These are phyloP conservation scores for Cystoderma amianthinum DNA, from an alignment of 768 basidiomycete genomes.

Conservation along the genomic window DNA sequence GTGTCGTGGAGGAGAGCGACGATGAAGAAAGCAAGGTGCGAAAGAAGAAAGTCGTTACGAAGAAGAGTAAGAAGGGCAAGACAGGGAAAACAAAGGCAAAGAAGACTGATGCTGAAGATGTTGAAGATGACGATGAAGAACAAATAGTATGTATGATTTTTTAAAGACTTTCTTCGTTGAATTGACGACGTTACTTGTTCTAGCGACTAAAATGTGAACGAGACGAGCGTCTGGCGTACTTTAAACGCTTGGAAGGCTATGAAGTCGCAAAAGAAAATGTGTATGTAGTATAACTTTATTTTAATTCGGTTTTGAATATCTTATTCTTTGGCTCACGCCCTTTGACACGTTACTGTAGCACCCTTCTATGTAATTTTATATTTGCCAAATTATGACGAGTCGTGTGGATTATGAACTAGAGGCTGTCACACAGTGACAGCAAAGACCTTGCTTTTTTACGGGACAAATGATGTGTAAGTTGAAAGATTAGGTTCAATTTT, in stretches of 20 bases:
- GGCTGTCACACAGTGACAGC: no score
- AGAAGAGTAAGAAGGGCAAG: constrained; percentile 1
- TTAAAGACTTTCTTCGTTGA: neutral
- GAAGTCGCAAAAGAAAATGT: constrained; percentile 52
- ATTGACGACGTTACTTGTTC: neutral
- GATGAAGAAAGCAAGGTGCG: neutral
- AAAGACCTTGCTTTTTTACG: no score
- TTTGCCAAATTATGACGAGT: no score
- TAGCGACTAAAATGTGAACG: constrained; percentile 20
- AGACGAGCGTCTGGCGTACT: constrained; percentile 46
- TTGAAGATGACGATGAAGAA: neutral
- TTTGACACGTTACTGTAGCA: no score
- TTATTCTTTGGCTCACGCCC: no score
- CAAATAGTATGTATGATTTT: neutral
- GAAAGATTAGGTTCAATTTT: no score
- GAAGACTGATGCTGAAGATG: neutral
- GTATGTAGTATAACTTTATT: constrained; percentile 38
- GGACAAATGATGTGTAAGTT: no score
- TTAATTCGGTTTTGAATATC: neutral
- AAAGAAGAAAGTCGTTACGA: neutral
- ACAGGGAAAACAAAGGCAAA: neutral
- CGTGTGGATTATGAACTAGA: no score
- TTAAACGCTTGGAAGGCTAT: constrained; percentile 43
- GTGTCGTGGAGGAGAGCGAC: neutral
- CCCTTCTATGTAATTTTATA: no score